These are phyloP conservation scores for Aurantiochytrium sp. DNA, from an alignment of 108 stramenopile species.

Conservation along the genomic window DNA sequence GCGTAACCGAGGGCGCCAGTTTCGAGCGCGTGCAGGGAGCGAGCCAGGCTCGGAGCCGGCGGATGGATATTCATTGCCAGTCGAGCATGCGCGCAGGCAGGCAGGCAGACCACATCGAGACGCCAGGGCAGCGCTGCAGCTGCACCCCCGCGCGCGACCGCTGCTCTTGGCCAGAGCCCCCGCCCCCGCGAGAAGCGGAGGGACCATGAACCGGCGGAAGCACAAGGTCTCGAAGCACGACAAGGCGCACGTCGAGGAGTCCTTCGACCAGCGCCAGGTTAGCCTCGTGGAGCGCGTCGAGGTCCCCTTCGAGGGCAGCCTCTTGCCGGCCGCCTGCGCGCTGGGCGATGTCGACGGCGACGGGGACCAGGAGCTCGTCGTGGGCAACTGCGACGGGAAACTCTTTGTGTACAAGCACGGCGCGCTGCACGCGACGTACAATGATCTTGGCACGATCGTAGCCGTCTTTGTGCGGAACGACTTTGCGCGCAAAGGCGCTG, in stretches of 20 bases:
- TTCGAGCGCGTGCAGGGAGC: no score
- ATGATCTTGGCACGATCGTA: not conserved
- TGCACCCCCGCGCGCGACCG: no score
- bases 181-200: no score
- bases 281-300: not conserved
- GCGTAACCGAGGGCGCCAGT: no score
- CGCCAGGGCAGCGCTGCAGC: no score
- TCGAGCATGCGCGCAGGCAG: no score
- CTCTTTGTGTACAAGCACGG: not conserved
- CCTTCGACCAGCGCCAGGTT: not conserved
- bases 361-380: not conserved
- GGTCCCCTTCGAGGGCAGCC: not conserved
- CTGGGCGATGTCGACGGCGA: not conserved
- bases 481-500: not conserved
- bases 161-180: no score
- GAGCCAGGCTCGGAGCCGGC: no score
- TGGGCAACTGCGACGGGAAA: not conserved
- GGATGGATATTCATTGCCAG: no score
- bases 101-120: no score
- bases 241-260: not conserved
- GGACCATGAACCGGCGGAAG: no score
- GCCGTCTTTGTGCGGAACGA: not conserved
- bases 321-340: not conserved
- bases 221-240: no score
- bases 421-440: not conserved